Conservation (phyloP, 2,329 filamentous ascomycete genomes). For the Juglanconis oblonga region DNA sequence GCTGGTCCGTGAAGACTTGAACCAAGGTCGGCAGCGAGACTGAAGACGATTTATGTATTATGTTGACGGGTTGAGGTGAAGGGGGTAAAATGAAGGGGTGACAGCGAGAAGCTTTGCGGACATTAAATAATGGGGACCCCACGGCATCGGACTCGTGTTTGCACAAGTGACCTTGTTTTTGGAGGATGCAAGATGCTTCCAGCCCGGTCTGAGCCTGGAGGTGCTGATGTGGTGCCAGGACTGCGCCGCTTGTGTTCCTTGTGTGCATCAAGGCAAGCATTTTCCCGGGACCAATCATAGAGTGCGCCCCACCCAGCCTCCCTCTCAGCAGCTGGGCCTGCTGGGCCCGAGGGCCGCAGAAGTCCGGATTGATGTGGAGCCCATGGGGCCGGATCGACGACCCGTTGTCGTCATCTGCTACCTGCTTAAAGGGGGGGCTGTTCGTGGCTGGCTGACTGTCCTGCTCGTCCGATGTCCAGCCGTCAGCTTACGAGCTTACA, state of each 20-base stretch:
- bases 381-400: not conserved
- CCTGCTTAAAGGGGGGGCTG: not conserved
- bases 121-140: conserved; percentile 1
- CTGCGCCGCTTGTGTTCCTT: not conserved
- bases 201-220: not conserved
- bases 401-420: not conserved
- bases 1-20: not conserved
- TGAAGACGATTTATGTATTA: not conserved
- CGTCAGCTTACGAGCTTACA: not conserved
- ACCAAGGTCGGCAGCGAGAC: not conserved
- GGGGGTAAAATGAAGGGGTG: not conserved
- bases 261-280: not conserved
- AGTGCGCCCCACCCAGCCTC: not conserved
- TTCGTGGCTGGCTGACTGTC: no score
- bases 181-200: not conserved
- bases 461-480: not conserved
- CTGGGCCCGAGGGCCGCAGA: not conserved
- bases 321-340: conserved; percentile 1
- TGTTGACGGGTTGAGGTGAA: not conserved
- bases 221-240: not conserved
- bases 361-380: not conserved
- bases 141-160: not conserved
- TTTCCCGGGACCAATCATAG: not conserved
- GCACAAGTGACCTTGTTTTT: not conserved
- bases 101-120: not conserved